Evolutionary conservation across 257 asterid genomes (phyloP), one percentile per base, ranked within the genome.

Genomic region (Rehmannia glutinosa): DNA sequence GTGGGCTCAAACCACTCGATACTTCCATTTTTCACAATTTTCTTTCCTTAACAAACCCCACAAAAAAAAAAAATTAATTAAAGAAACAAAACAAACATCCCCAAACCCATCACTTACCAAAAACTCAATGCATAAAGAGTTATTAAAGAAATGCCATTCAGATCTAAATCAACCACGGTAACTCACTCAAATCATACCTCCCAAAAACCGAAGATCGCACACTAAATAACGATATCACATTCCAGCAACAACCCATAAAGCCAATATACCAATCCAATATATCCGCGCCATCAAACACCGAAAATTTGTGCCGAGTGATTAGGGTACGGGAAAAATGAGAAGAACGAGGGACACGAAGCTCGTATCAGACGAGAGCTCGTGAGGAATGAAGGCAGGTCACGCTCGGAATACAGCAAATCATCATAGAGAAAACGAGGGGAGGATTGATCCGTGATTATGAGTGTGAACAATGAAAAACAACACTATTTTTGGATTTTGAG

Each of bases 1-100:
- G 80, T 21, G 95, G 89, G 73, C 86, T 82, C 36, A 72, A 54
- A 71, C 85, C 87, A 69, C 73, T 73, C 35, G 85, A 68, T 30
- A 55, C 56, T 64, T 89, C 96, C 97, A 89, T 89, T 68, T 73
- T 68, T 45, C 54, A 75, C 45, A 64, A 52, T 24, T 27, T 55
- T 10, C 20, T 46, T 30, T 49, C 23, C 15, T 38, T 0, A 16
- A 21, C 27, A 33, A 47, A n/a, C n/a, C n/a, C n/a, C n/a, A n/a
- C n/a, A n/a, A n/a, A n/a, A n/a, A 21, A 47, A 25, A 50, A 23
- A 23, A 51, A 50, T 15, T 19, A 45, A 71, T n/a, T 16, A 5
- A 36, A 43, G 15, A n/a, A n/a, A n/a, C n/a, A n/a, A 50, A 62
- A 56, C 63, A 28, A 65, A 30, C n/a, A 32, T 9, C 57, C 68